A percentile compares a stretch with the other conserved stretches of the same genome.
phyloP scores from a whole-genome alignment of 148 eudicot species.

The Camellia japonica region DNA sequence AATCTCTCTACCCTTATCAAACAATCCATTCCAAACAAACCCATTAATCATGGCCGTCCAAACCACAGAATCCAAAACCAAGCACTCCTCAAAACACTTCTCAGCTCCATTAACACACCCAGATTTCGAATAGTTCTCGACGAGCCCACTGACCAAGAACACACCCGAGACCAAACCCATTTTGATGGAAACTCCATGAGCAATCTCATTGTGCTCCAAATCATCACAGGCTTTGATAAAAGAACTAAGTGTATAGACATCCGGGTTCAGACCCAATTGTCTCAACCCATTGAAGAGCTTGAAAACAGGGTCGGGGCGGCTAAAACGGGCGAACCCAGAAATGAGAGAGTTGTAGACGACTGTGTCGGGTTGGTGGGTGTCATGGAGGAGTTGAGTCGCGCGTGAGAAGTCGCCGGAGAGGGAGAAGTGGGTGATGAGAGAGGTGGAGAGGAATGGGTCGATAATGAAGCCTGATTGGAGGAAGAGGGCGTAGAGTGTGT shows the following conservation, averaged over 20 bases:
- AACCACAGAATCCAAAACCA: constrained; percentile 50
- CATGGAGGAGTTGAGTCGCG: constrained; percentile 37
- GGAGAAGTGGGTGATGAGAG: constrained; percentile 57
- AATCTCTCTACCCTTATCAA: constrained; percentile 38
- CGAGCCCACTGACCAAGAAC: constrained; percentile 56
- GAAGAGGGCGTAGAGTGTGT: constrained; percentile 40
- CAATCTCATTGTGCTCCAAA: constrained; percentile 27
- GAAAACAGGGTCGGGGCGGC: constrained; percentile 25
- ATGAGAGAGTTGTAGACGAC: constrained; percentile 49
- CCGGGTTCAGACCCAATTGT: constrained; percentile 43
- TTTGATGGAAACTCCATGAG: constrained; percentile 49
- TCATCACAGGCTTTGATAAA: constrained; percentile 48
- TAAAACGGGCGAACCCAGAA: constrained; percentile 45
- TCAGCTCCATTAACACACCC: constrained; percentile 42
- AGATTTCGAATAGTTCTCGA: constrained; percentile 46
- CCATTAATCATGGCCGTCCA: constrained; percentile 69
- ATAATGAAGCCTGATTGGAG: constrained; percentile 47
- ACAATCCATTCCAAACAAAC: constrained; percentile 54
- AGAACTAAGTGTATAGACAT: constrained; percentile 43
- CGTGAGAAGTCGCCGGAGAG: constrained; percentile 45
- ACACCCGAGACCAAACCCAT: constrained; percentile 42
- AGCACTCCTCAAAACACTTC: constrained; percentile 58
- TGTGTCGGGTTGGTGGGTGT: constrained; percentile 35
- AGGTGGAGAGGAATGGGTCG: constrained; percentile 42
- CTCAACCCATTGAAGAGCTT: constrained; percentile 28